Percentiles rank a stretch among this genome's conserved stretches.
Evolutionary conservation across 2,329 filamentous ascomycete species (phyloP).

Genomic region (Mollisia scopiformis): DNA sequence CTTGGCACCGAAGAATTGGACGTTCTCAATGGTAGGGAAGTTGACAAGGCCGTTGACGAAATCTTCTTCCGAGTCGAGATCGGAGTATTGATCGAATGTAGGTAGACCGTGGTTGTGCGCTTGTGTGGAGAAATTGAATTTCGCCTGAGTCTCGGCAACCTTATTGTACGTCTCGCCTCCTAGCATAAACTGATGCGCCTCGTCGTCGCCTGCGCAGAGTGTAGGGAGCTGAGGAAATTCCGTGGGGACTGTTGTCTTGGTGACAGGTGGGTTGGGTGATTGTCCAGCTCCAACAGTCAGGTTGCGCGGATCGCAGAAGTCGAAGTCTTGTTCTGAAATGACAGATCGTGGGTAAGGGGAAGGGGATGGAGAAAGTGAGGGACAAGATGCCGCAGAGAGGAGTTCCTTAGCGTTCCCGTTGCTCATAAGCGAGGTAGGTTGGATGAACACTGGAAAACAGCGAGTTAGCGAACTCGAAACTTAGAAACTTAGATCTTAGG

Average conservation of each 20-base stretch:
- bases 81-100: constrained; percentile 82
- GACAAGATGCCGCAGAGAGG: constrained; percentile 73
- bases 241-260: constrained; percentile 43
- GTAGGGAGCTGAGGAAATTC: constrained; percentile 69
- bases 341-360: constrained; percentile 75
- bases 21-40: constrained; percentile 62
- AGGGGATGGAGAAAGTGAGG: constrained; percentile 85
- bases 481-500: constrained; percentile 8
- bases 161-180: constrained; percentile 54
- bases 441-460: constrained; percentile 59
- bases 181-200: constrained; percentile 53
- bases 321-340: constrained; percentile 69
- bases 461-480: constrained; percentile 18
- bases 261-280: constrained; percentile 40
- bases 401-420: constrained; percentile 66
- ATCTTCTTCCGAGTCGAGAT: constrained; percentile 90
- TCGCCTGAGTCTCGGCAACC: constrained; percentile 46
- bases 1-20: constrained; percentile 65
- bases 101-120: constrained; percentile 63
- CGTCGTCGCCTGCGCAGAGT: constrained; percentile 64
- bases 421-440: constrained; percentile 67
- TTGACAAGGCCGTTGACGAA: constrained; percentile 76
- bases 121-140: constrained; percentile 55
- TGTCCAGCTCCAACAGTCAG: constrained; percentile 69
- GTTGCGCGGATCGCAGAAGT: constrained; percentile 91